These are phyloP conservation scores for Starmerella floricola DNA, from an alignment of 805 yeast species.

Conservation along the genomic window DNA sequence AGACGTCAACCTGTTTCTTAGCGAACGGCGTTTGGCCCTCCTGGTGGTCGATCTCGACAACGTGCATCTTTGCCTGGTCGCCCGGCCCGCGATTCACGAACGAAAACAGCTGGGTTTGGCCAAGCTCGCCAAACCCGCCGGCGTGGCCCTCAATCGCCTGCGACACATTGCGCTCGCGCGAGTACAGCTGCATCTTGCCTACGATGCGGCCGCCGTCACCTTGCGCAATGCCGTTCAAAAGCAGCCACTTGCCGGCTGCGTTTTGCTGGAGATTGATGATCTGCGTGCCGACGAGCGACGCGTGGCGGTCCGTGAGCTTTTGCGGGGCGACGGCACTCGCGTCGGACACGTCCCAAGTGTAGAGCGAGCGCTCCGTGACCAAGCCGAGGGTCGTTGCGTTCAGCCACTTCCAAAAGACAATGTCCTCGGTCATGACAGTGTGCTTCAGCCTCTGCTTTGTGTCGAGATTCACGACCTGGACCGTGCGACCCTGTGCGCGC, in stretches of 20 bases:
- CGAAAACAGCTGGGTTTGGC: conserved; percentile 70
- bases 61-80: conserved; percentile 74
- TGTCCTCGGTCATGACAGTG: conserved; percentile 73
- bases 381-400: conserved; percentile 61
- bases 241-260: conserved; percentile 77
- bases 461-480: conserved; percentile 79
- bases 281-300: conserved; percentile 61
- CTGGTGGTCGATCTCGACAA: conserved; percentile 92
- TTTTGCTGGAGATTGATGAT: conserved; percentile 83
- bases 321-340: conserved; percentile 68
- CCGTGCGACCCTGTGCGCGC: conserved; percentile 91
- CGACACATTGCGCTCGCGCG: conserved; percentile 78
- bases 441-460: conserved; percentile 83
- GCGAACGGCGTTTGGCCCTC: conserved; percentile 69
- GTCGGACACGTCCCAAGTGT: conserved; percentile 74
- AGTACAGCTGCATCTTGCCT: conserved; percentile 88
- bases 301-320: conserved; percentile 72
- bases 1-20: conserved; percentile 84
- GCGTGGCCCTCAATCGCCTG: conserved; percentile 98
- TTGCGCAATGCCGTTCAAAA: conserved; percentile 87
- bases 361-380: conserved; percentile 64
- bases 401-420: conserved; percentile 94
- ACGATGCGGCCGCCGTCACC: conserved; percentile 78
- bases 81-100: conserved; percentile 75
- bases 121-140: conserved; percentile 67